Evolutionary conservation across 2,329 filamentous ascomycete genomes (phyloP).

Genomic region (Leptographium flavum): DNA sequence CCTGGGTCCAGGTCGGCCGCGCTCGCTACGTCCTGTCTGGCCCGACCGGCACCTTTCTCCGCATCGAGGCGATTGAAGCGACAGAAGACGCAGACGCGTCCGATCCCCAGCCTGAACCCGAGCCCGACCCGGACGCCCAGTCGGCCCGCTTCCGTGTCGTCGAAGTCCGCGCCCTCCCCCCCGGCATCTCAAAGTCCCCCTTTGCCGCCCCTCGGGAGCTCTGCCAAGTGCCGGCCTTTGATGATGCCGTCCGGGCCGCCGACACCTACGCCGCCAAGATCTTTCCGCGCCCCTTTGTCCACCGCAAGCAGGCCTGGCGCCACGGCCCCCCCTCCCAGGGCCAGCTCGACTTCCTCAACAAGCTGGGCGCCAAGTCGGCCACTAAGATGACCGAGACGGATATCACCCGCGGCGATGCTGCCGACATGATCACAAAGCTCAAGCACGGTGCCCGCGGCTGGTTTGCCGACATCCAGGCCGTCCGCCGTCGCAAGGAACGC

Average conservation of each 20-base stretch:
- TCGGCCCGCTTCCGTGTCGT: constrained; percentile 28
- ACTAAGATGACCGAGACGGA: constrained; percentile 38
- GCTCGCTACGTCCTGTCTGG: constrained; percentile 58
- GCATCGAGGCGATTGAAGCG: constrained; percentile 28
- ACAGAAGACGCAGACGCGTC: constrained; percentile 14
- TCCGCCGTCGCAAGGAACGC: constrained; percentile 34
- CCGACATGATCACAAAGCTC: constrained; percentile 85
- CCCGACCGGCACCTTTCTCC: constrained; percentile 46
- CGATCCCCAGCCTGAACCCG: too few species aligned
- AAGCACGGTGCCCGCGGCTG: constrained; percentile 64
- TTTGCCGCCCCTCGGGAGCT: constrained; percentile 58
- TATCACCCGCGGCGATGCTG: constrained; percentile 66
- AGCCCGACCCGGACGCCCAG: too few species aligned
- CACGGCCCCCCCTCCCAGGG: constrained; percentile 45
- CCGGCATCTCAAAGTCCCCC: constrained; percentile 32
- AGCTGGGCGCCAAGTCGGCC: constrained; percentile 35
- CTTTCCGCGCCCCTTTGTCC: constrained; percentile 56
- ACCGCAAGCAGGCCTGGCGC: constrained; percentile 56
- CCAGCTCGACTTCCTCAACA: constrained; percentile 59
- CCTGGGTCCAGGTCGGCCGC: constrained; percentile 71
- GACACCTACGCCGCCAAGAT: constrained; percentile 62
- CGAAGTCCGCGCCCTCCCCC: constrained; percentile 33
- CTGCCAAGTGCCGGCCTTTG: constrained; percentile 49
- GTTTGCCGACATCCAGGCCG: constrained; percentile 38
- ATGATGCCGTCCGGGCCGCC: constrained; percentile 66